phyloP scores from a whole-genome alignment of 2,329 filamentous ascomycete genomes.

The Colletotrichum eremochloae region DNA sequence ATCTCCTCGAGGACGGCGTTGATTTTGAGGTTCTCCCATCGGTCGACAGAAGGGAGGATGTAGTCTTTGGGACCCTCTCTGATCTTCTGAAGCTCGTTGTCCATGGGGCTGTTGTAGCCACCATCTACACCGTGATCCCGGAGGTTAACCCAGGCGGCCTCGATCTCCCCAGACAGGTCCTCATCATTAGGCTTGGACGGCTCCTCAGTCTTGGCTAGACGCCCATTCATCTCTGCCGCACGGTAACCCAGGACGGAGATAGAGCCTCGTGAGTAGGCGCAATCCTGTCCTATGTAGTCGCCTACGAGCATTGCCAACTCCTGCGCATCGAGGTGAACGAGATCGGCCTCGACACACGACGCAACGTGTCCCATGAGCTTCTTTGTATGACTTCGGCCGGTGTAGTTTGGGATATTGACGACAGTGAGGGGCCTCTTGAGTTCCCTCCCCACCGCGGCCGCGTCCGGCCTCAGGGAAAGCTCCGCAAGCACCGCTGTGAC shows the following conservation, averaged over 20 bases:
- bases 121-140: slow-evolving; percentile 44
- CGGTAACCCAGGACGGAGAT: slow-evolving; percentile 70
- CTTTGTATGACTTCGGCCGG: slow-evolving; percentile 43
- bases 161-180: slow-evolving; percentile 45
- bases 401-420: slow-evolving; percentile 52
- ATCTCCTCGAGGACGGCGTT: slow-evolving; percentile 69
- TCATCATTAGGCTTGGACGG: slow-evolving; percentile 54
- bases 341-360: slow-evolving; percentile 71
- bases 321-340: slow-evolving; percentile 77
- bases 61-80: slow-evolving; percentile 52
- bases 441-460: slow-evolving; percentile 43
- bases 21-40: slow-evolving; percentile 74
- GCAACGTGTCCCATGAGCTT: slow-evolving; percentile 73
- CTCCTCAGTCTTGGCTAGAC: slow-evolving; percentile 63
- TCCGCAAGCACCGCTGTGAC: slow-evolving; percentile 50
- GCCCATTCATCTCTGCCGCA: slow-evolving; percentile 67
- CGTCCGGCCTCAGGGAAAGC: slow-evolving; percentile 46
- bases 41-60: slow-evolving; percentile 55
- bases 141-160: slow-evolving; percentile 46
- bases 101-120: slow-evolving; percentile 49
- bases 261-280: slow-evolving; percentile 60
- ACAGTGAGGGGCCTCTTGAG: slow-evolving; percentile 52
- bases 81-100: slow-evolving; percentile 61
- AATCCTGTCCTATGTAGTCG: slow-evolving; percentile 76
- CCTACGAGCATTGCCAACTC: slow-evolving; percentile 79